These are phyloP conservation scores for Daldinia bambusicola DNA, from an alignment of 495 filamentous ascomycete species.

Conservation along the genomic window DNA sequence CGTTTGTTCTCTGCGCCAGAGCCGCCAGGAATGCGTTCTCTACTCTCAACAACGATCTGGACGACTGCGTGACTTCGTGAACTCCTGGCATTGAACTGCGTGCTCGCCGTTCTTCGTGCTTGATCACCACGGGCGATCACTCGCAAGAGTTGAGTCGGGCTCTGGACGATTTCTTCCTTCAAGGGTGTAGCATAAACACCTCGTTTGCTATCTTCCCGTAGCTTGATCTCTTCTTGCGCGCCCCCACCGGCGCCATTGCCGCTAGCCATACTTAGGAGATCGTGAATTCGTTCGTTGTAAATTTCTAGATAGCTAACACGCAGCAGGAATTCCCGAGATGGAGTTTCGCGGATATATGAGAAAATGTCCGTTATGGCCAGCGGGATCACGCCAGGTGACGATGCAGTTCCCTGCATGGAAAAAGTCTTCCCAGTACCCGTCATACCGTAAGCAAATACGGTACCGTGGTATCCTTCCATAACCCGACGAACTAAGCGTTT, in stretches of 20 bases:
- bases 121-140: constrained; percentile 96
- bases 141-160: constrained; percentile 91
- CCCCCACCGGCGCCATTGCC: constrained; percentile 57
- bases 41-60: constrained; percentile 96
- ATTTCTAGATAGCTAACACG: constrained; percentile 98
- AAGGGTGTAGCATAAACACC: constrained; percentile 96
- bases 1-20: constrained; percentile 72
- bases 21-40: constrained; percentile 77
- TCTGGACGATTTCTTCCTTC: constrained; percentile 98
- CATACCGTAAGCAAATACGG: constrained; percentile 99
- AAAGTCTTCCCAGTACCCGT: constrained; percentile 99
- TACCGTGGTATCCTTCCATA: constrained; percentile 99
- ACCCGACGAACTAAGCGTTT: constrained; percentile 95
- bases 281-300: constrained; percentile 98
- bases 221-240: constrained; percentile 88
- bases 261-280: constrained; percentile 80
- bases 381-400: constrained; percentile 96
- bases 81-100: constrained; percentile 94
- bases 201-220: constrained; percentile 93
- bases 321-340: constrained; percentile 90
- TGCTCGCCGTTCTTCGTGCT: constrained; percentile 87
- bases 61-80: constrained; percentile 98
- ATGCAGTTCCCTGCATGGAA: constrained; percentile 98
- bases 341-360: constrained; percentile 97
- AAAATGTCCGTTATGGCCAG: constrained; percentile 98